A percentile compares a stretch with the other conserved stretches of the same genome.
Conservation (phyloP, 2,329 filamentous ascomycete species). For the Trichophyton rubrum region DNA sequence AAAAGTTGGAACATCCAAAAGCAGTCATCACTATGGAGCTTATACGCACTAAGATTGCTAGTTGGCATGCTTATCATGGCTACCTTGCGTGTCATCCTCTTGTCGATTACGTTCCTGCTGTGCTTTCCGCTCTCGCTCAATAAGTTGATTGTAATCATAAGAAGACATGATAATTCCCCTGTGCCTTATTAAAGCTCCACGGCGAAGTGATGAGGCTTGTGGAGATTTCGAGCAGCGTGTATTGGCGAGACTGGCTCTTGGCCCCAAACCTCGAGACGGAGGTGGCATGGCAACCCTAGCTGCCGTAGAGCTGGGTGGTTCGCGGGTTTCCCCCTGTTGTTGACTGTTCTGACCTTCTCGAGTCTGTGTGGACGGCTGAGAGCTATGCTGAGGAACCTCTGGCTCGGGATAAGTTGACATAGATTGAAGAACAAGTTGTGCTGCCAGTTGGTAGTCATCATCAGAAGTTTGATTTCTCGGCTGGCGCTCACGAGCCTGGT, state of each 20-base stretch:
- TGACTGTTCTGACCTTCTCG: background rate
- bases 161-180: background rate
- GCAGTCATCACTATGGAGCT: no score
- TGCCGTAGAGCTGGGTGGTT: background rate
- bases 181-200: background rate
- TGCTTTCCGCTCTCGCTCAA: background rate
- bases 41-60: background rate
- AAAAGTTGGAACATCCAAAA: no score
- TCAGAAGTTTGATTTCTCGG: background rate
- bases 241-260: background rate
- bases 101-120: background rate
- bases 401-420: background rate
- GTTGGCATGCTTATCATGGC: background rate
- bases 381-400: background rate
- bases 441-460: background rate
- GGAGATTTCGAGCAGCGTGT: background rate
- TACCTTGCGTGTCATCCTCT: background rate
- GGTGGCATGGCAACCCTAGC: background rate
- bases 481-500: background rate
- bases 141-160: background rate
- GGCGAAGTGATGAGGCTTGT: background rate
- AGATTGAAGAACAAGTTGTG: background rate
- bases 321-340: background rate
- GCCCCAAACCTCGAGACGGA: background rate
- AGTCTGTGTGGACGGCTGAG: background rate